Evolutionary conservation across 2,329 filamentous ascomycete species (phyloP).

Genomic region (Pezicula neosporulosa): DNA sequence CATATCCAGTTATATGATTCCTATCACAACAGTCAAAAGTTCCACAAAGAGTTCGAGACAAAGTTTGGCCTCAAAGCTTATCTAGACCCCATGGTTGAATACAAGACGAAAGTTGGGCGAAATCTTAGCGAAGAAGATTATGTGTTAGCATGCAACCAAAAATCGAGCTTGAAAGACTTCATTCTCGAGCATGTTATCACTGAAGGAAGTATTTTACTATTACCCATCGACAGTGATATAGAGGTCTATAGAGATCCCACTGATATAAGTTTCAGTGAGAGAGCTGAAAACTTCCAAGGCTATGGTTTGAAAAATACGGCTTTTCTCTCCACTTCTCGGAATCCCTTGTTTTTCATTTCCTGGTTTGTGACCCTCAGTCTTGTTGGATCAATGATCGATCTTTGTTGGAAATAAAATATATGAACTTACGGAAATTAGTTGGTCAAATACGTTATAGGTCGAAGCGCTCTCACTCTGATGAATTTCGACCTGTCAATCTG

Average conservation of each 20-base stretch:
- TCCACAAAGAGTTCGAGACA: constrained; percentile 4
- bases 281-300: too few species aligned
- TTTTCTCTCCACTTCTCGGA: neutral
- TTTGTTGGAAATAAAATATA: constrained; percentile 1
- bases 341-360: constrained; percentile 3
- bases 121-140: neutral
- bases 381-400: too few species aligned
- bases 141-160: neutral
- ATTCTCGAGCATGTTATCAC: neutral
- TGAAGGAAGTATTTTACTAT: too few species aligned
- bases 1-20: constrained; percentile 13
- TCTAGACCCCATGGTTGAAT: constrained; percentile 10
- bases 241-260: too few species aligned
- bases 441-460: constrained; percentile 13
- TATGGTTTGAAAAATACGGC: too few species aligned
- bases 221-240: too few species aligned
- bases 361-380: constrained; percentile 3
- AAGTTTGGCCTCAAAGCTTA: constrained; percentile 3
- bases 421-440: constrained; percentile 3
- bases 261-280: too few species aligned
- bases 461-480: constrained; percentile 3
- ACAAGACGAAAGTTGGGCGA: constrained; percentile 4
- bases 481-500: constrained; percentile 14
- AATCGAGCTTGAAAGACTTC: neutral
- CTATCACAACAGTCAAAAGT: constrained; percentile 9